Base-by-base conservation (phyloP, 345 rosid genomes). In the Mercurialis annua region DNA sequence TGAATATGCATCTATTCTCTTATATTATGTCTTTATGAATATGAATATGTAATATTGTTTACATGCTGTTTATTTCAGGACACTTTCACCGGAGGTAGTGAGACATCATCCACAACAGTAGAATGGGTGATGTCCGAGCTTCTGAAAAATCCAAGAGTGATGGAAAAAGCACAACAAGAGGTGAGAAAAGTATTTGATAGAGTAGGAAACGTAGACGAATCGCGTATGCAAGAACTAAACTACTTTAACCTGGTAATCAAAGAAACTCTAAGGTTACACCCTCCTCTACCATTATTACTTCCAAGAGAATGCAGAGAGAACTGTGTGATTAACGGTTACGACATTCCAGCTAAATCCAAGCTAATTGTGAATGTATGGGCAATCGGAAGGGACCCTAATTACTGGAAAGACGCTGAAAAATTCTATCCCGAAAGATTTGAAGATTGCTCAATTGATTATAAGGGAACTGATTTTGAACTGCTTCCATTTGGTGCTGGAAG, bases 361-460 rank as follows among this genome's bases (percentile, higher is more conserved):
- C n/a, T n/a, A n/a, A n/a, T n/a, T n/a, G n/a, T n/a, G n/a, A n/a
- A n/a, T n/a, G n/a, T n/a, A n/a, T n/a, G n/a, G n/a, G n/a, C n/a
- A n/a, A n/a, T n/a, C n/a, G n/a, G n/a, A n/a, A n/a, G n/a, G n/a
- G n/a, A n/a, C n/a, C n/a, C n/a, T n/a, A n/a, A n/a, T n/a, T 17
- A 51, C 50, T 65, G 60, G 69, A 51, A 15, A 14, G 59, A 65
- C 7, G 34, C 69, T 36, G 69, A 65, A 7, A 52, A 23, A 52
- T 65, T 65, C 48, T 65, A 51, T 52, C 69, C 69, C 15, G 69
- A 65, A 10, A 65, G 69, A 54, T 65, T 65, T 7, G 10, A 51
- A 5, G 59, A 65, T 65, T 10, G 59, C 11, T 52, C 49, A 36
- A 65, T 65, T 12, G 69, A 65, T 54, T 65, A 65, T 27, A 65